These are phyloP conservation scores for Auriscalpium vulgare DNA, from an alignment of 768 basidiomycete genomes.

Conservation along the genomic window DNA sequence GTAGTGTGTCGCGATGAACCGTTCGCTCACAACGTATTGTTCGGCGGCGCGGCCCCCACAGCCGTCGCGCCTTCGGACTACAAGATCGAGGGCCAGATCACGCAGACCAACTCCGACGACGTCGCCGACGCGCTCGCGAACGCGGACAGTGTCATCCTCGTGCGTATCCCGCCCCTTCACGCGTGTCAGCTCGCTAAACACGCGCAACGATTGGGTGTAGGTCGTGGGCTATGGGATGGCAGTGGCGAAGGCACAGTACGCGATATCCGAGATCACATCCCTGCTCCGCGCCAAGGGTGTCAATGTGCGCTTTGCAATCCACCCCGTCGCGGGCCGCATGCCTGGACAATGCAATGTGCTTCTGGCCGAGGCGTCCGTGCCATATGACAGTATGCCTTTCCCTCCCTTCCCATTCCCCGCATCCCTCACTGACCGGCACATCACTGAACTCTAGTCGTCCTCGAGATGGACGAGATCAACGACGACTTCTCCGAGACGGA, in stretches of 20 bases:
- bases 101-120: conserved; percentile 73
- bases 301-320: conserved; percentile 80
- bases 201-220: conserved; percentile 23
- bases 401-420: neutral
- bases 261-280: conserved; percentile 63
- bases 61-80: conserved; percentile 42
- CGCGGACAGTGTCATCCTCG: conserved; percentile 79
- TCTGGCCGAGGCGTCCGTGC: conserved; percentile 82
- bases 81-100: conserved; percentile 80
- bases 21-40: conserved; percentile 75
- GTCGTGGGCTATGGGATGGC: conserved; percentile 90
- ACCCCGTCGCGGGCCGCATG: conserved; percentile 90
- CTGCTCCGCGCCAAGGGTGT: conserved; percentile 67
- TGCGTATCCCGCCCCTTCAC: conserved; percentile 18
- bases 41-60: conserved; percentile 71
- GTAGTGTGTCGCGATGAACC: conserved; percentile 90
- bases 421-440: neutral
- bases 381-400: conserved; percentile 66
- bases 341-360: conserved; percentile 92
- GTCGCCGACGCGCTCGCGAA: conserved; percentile 71
- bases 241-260: conserved; percentile 83
- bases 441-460: conserved; percentile 52
- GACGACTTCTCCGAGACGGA: conserved; percentile 87
- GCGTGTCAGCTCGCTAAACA: too few species aligned
- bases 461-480: conserved; percentile 94